Evolutionary conservation across 2,329 filamentous ascomycete species (phyloP).

Genomic region (Nectriaceae sp.): DNA sequence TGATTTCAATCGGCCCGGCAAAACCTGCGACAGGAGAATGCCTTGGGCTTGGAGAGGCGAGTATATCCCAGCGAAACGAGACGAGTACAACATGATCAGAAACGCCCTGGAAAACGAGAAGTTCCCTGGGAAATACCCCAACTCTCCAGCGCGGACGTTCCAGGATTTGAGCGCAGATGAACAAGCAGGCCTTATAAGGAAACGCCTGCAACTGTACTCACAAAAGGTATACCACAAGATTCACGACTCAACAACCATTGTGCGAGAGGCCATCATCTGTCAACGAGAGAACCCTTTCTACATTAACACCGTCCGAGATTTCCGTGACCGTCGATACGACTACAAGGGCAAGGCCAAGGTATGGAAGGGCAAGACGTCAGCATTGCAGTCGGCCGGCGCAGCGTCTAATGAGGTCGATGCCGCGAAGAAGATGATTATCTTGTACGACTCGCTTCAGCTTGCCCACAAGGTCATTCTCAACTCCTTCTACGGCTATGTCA

Average conservation of each 20-base stretch:
- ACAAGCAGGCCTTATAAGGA: slow-evolving; percentile 77
- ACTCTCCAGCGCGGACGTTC: slow-evolving; percentile 71
- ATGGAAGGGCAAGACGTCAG: slow-evolving; percentile 95
- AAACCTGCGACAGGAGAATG: slow-evolving; percentile 91
- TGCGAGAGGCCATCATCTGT: slow-evolving; percentile 95
- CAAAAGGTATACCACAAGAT: slow-evolving; percentile 99
- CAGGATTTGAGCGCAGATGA: slow-evolving; percentile 81
- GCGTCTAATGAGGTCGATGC: slow-evolving; percentile 77
- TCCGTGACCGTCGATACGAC: slow-evolving; percentile 95
- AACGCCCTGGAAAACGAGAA: slow-evolving; percentile 88
- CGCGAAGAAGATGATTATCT: slow-evolving; percentile 97
- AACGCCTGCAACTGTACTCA: slow-evolving; percentile 87
- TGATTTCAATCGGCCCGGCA: slow-evolving; percentile 96
- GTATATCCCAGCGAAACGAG: slow-evolving; percentile 90
- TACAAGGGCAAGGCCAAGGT: slow-evolving; percentile 98
- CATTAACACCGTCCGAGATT: slow-evolving; percentile 92
- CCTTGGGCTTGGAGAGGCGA: slow-evolving; percentile 99
- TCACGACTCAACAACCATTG: slow-evolving; percentile 88
- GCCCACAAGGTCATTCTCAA: slow-evolving; percentile 99
- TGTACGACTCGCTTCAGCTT: slow-evolving; percentile 94
- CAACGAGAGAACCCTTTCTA: slow-evolving; percentile 98
- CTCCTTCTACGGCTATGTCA: slow-evolving; percentile 98
- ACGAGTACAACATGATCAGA: slow-evolving; percentile 99
- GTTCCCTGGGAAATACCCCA: slow-evolving; percentile 79
- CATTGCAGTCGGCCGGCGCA: slow-evolving; percentile 81